Conservation (phyloP, 306 rosid genomes). For the Hylodesmum podocarpum region DNA sequence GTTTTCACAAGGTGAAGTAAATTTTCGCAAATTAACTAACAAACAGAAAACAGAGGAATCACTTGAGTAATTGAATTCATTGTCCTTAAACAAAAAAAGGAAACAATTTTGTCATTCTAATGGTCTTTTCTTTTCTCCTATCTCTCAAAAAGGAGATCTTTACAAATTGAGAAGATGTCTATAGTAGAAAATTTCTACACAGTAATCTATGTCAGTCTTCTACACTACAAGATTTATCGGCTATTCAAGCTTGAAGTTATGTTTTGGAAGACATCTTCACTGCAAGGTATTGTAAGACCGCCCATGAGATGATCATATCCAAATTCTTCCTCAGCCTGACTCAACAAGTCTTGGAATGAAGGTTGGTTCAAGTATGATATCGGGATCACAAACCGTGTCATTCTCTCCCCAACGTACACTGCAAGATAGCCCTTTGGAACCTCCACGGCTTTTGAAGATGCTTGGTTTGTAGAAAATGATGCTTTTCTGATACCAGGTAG, state of each 20-base stretch:
- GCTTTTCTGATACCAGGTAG: slow-evolving; percentile 27
- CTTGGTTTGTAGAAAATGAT: slow-evolving; percentile 8
- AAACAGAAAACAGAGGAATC: background rate
- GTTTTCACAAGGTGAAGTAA: no score
- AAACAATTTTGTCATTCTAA: background rate
- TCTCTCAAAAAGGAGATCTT: background rate
- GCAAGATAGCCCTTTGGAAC: slow-evolving; percentile 51
- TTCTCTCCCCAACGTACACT: slow-evolving; percentile 52
- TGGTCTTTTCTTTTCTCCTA: background rate
- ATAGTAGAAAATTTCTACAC: slow-evolving; percentile 12
- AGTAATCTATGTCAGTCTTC: slow-evolving; percentile 7
- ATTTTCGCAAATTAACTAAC: background rate
- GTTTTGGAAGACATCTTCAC: slow-evolving; percentile 23
- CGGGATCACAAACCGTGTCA: slow-evolving; percentile 48
- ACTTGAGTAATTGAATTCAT: background rate
- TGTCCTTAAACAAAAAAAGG: background rate
- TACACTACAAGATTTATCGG: background rate
- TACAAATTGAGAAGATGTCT: background rate
- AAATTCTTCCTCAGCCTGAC: slow-evolving; percentile 37
- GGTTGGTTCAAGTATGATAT: slow-evolving; percentile 42
- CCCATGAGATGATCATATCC: slow-evolving; percentile 54
- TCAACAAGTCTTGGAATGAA: slow-evolving; percentile 43
- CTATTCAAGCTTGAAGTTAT: slow-evolving; percentile 33
- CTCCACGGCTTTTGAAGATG: slow-evolving; percentile 20
- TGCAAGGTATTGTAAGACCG: slow-evolving; percentile 50